Conservation (phyloP, 345 rosid species). For the Citrus medica region DNA sequence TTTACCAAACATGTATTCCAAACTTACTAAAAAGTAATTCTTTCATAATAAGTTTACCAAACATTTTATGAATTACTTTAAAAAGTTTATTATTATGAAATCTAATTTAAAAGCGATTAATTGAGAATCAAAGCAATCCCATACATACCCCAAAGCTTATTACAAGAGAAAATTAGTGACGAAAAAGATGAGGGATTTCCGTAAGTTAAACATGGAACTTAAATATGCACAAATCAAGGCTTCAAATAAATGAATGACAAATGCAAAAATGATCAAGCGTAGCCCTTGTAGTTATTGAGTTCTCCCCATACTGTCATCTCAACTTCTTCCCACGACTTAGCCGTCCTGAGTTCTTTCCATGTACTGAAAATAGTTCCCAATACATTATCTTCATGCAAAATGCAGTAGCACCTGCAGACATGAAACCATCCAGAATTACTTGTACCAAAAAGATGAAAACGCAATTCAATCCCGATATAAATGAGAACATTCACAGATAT, state of each 20-base stretch:
- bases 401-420: conserved; percentile 79
- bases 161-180: too few species aligned
- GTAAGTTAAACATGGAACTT: background rate
- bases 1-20: too few species aligned
- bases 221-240: background rate
- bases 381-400: conserved; percentile 79
- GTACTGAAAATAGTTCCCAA: conserved; percentile 76
- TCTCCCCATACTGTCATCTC: conserved; percentile 79
- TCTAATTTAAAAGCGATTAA: too few species aligned
- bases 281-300: conserved; percentile 44
- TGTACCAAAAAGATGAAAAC: background rate
- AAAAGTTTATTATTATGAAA: too few species aligned
- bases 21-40: too few species aligned
- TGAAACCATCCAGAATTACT: background rate
- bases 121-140: too few species aligned
- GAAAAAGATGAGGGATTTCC: background rate
- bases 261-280: conserved; percentile 18
- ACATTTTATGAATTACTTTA: too few species aligned
- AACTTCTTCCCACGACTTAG: conserved; percentile 83
- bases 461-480: background rate
- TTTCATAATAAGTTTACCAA: too few species aligned
- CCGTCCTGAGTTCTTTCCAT: conserved; percentile 66
- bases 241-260: background rate
- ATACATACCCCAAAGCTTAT: too few species aligned
- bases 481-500: background rate